phyloP scores from a whole-genome alignment of 495 filamentous ascomycete genomes.

The Wilcoxina mikolae region DNA sequence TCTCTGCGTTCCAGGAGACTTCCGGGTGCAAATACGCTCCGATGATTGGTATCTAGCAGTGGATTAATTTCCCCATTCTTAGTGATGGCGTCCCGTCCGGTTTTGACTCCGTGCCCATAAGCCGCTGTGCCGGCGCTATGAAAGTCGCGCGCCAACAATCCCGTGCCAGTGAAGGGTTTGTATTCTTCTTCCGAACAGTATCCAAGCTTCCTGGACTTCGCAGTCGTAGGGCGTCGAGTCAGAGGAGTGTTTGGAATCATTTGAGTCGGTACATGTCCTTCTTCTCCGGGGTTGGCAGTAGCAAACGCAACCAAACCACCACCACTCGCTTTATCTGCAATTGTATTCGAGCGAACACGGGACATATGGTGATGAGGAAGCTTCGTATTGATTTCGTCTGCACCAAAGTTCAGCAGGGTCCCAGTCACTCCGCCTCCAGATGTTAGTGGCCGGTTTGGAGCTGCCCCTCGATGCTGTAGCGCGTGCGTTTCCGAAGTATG shows the following conservation, averaged over 20 bases:
- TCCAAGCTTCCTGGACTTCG: not conserved
- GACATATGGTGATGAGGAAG: slow-evolving; percentile 18
- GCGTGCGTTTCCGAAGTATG: not conserved
- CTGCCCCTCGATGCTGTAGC: not conserved
- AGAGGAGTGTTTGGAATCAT: not conserved
- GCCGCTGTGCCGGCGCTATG: slow-evolving; percentile 16
- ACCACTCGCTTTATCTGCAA: slow-evolving; percentile 11
- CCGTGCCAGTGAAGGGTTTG: slow-evolving; percentile 19
- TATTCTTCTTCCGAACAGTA: not conserved
- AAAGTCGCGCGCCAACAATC: slow-evolving; percentile 17
- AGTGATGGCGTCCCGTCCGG: slow-evolving; percentile 15
- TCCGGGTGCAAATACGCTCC: slow-evolving; percentile 21
- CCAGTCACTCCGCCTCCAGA: slow-evolving; percentile 6
- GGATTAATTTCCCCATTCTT: slow-evolving; percentile 21
- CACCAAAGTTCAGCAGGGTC: slow-evolving; percentile 21
- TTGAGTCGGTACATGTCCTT: not conserved
- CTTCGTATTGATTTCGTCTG: slow-evolving; percentile 8
- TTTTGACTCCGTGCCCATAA: slow-evolving; percentile 20
- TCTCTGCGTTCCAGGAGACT: slow-evolving; percentile 24
- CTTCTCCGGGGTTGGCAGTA: not conserved
- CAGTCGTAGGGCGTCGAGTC: not conserved
- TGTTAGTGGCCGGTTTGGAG: not conserved
- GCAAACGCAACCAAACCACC: slow-evolving; percentile 20
- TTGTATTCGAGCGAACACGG: too few species aligned
- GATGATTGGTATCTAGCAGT: slow-evolving; percentile 9